Evolutionary conservation across 2,329 filamentous ascomycete species (phyloP), one percentile per base, ranked within the genome.

Genomic region (Graphilbum ipis-grandicollis): DNA sequence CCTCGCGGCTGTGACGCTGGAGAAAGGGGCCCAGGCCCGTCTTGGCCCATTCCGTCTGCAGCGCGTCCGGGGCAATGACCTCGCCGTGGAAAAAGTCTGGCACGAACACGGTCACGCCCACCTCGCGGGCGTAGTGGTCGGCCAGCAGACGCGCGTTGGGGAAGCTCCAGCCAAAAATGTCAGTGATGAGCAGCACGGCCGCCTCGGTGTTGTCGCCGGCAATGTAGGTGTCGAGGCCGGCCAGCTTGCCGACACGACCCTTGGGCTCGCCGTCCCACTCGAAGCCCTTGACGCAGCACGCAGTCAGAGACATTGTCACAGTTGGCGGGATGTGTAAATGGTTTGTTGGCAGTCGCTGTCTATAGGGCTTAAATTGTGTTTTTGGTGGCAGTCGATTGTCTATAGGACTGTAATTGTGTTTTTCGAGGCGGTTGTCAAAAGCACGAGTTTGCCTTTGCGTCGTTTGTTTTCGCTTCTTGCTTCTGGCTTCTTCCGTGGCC

Each of bases 81-180:
- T 53, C 55, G 39, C 57, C 58, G 18, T 36, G 50, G 39, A 58
- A 61, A 32, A 68, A 67, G 42, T 69, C 65, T 1, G 64, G 65
- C 17, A 63, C 39, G 44, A 64, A 65, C 15, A 67, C 63, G 7
- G 53, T 55, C 38, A 55, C 64, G 21, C 51, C 50, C 4, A 56
- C 55, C 44, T 60, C 59, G 42, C 52, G 49, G 4, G 65, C 63
- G 44, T 62, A 63, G 35, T 52, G 51, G 47, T 71, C 65, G 2
- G 63, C 64, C 34, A 69, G 48, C 12, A 68, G 49, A 13, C 62
- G 55, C 26, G 55, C 54, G 49, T 69, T 68, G 31, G 54, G 47
- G 32, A 66, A 60, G 1, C 53, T 53, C 60, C 63, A 68, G 31
- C 65, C 65, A 41, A 67, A 64, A 1, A 60, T 52, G 47, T 69